A percentile compares a stretch with the other conserved stretches of the same genome.
Evolutionary conservation across 345 rosid species (phyloP).

Genomic region (Acer campestre): DNA sequence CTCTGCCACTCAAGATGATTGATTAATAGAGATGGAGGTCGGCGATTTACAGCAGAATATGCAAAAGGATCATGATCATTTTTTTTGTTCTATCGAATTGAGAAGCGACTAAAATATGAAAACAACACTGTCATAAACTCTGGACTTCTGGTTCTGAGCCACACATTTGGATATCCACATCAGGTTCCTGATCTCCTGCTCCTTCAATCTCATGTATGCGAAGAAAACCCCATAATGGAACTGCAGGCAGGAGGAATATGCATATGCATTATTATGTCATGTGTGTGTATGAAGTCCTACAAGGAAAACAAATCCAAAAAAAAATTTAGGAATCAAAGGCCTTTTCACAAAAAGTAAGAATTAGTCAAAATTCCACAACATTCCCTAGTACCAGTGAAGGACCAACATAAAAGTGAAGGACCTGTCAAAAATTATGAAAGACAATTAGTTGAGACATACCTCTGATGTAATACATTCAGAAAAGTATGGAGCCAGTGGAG

Average conservation of each 20-base stretch:
- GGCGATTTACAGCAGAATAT: constrained; percentile 22
- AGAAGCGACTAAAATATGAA: constrained; percentile 64
- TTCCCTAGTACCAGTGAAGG: not conserved
- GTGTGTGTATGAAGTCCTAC: constrained; percentile 45
- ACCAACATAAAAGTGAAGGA: not conserved
- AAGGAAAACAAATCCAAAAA: not conserved
- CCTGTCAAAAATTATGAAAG: not conserved
- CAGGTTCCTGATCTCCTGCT: constrained; percentile 98
- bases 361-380: not conserved
- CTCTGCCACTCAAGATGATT: constrained; percentile 20
- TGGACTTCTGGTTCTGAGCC: constrained; percentile 97
- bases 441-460: constrained; percentile 39
- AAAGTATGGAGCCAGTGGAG: constrained; percentile 97
- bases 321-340: not conserved
- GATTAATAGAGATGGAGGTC: not conserved
- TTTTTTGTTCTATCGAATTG: not conserved
- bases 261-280: not conserved
- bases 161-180: constrained; percentile 99
- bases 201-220: constrained; percentile 93
- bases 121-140: constrained; percentile 97
- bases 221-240: constrained; percentile 95
- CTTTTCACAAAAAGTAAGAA: not conserved
- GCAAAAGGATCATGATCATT: not conserved
- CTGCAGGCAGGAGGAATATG: constrained; percentile 39
- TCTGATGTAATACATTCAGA: constrained; percentile 98